Evolutionary conservation across 1,284 basidiomycete genomes (phyloP).

Genomic region (Rhizoctonia solani): DNA sequence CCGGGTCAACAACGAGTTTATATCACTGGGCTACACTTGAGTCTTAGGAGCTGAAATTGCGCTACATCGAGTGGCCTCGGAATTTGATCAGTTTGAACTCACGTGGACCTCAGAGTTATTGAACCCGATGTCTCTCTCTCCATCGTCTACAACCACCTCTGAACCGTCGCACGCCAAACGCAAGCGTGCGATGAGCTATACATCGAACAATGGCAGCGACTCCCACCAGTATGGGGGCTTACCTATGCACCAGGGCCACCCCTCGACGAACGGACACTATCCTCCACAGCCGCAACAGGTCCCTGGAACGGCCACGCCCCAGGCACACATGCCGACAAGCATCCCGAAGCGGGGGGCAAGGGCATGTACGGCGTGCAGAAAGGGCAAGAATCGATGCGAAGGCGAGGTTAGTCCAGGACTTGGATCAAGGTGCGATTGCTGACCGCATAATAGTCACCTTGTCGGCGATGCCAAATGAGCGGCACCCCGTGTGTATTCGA

Average conservation of each 20-base stretch:
- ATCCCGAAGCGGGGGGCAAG: slow-evolving; percentile 79
- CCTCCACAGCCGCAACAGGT: not conserved
- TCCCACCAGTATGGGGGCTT: not conserved
- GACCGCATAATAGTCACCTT: slow-evolving; percentile 66
- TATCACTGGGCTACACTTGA: no score
- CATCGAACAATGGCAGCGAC: slow-evolving; percentile 38
- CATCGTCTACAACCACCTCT: slow-evolving; percentile 44
- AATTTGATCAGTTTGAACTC: slow-evolving; percentile 5
- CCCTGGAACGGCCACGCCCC: slow-evolving; percentile 16
- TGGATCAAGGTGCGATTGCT: slow-evolving; percentile 41
- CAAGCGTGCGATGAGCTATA: slow-evolving; percentile 45
- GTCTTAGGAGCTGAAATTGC: no score
- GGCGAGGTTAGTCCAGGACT: slow-evolving; percentile 64
- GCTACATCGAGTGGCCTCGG: no score
- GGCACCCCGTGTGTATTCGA: slow-evolving; percentile 87
- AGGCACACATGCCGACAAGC: no score
- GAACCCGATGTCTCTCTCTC: slow-evolving; percentile 51
- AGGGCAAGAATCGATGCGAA: slow-evolving; percentile 92
- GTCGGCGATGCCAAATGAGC: slow-evolving; percentile 84
- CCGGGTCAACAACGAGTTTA: no score
- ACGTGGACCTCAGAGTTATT: slow-evolving; percentile 5
- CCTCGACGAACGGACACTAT: slow-evolving; percentile 24
- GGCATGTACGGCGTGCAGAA: slow-evolving; percentile 66
- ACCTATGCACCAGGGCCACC: not conserved
- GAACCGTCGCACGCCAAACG: slow-evolving; percentile 47